Base-by-base conservation (phyloP, 306 rosid genomes). In the Macrotyloma uniflorum region DNA sequence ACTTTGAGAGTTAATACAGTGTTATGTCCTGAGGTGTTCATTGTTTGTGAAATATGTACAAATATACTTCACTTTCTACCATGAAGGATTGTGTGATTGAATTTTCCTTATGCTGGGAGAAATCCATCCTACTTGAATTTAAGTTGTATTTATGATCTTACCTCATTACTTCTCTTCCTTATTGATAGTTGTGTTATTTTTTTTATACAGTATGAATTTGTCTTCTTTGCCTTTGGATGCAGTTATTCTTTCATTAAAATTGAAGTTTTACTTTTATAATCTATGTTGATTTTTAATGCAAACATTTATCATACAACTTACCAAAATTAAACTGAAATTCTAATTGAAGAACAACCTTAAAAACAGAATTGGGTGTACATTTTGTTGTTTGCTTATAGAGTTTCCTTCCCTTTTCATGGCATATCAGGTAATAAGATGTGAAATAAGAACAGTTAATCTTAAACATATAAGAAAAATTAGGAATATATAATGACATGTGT, bases 61-160 rank as follows among this genome's bases (percentile, higher is more conserved):
- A 72, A 80, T 57, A 50, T 35, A 32, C 76, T 75, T 49, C 51
- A 22, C 55, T 65, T 50, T 62, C 36, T 59, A 28, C 7, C 20
- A 26, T 8, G 58, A 49, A 72, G 80, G 85, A 70, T 59, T 80
- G 23, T 81, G 58, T 61, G 80, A 64, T 71, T 13, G 74, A 76
- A 46, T 79, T 66, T 88, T 78, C 73, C 53, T 53, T 43, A 24
- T 72, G 49, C 45, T 61, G 18, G 49, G 72, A 64, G 77, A 72
- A 62, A 83, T 49, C 74, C 80, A 36, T 69, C 74, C 36, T 78
- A 42, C 42, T 69, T 75, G 87, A 62, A 57, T 55, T 72, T 81
- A 54, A 61, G 45, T 70, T 51, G 35, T 45, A 16, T 58, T 57
- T 61, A 70, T 82, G 11, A 55, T 65, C 79, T 69, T 73, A 23